Evolutionary conservation across 106 monocot species (phyloP).

Genomic region (Dendrobium huoshanense): DNA sequence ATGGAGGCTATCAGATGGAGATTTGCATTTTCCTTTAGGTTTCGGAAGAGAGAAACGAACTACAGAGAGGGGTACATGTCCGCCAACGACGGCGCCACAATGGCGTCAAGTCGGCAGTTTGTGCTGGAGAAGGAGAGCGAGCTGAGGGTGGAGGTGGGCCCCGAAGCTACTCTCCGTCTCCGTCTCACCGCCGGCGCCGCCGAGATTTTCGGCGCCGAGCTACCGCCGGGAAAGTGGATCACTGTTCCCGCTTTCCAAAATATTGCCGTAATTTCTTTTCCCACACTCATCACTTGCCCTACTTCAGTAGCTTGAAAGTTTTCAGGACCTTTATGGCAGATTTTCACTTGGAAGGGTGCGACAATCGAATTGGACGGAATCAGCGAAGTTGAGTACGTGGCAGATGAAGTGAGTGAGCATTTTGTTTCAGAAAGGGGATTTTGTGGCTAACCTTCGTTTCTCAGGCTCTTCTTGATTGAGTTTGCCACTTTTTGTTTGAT

Average conservation of each 20-base stretch:
- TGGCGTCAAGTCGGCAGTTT: constrained; percentile 33
- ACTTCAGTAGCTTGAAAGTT: not conserved
- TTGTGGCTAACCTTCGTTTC: not conserved
- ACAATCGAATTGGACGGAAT: constrained; percentile 74
- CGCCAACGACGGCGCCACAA: not conserved
- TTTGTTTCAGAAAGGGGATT: not conserved
- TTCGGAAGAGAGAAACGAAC: too few relatives aligned
- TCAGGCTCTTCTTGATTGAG: not conserved
- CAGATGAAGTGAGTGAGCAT: constrained; percentile 64
- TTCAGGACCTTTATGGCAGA: constrained; percentile 22
- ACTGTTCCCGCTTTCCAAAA: constrained; percentile 67
- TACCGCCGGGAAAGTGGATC: constrained; percentile 79
- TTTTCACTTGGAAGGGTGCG: constrained; percentile 90
- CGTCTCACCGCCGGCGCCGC: constrained; percentile 75
- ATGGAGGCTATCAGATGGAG: too few relatives aligned
- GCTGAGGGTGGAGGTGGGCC: constrained; percentile 73
- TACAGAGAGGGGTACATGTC: not conserved
- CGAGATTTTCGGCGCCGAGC: constrained; percentile 92
- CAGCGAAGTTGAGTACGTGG: constrained; percentile 85
- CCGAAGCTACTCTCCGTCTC: constrained; percentile 47
- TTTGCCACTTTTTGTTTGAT: not conserved
- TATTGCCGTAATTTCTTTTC: constrained; percentile 43
- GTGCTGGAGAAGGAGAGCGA: constrained; percentile 73
- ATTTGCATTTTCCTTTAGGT: too few relatives aligned
- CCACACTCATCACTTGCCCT: not conserved